These are phyloP conservation scores for Alloteropsis semialata DNA, from an alignment of 176 grass and related monocot genomes.

Conservation along the genomic window DNA sequence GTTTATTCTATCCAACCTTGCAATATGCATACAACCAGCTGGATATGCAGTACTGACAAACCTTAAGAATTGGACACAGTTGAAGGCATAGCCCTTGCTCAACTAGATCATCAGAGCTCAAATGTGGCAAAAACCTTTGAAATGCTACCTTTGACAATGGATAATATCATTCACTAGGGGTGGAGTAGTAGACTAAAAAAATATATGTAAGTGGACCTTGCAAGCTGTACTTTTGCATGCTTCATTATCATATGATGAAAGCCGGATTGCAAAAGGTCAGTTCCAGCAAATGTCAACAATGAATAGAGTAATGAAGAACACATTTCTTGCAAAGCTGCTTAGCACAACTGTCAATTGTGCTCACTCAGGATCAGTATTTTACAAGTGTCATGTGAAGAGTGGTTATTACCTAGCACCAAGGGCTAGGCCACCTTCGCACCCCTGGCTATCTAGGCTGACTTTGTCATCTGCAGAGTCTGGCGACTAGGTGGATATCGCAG, in stretches of 20 bases:
- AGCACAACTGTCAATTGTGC: background rate
- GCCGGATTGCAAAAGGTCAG: background rate
- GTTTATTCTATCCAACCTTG: background rate
- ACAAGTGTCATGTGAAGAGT: background rate
- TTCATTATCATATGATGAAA: background rate
- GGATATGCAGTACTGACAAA: background rate
- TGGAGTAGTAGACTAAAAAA: background rate
- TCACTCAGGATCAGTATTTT: too few relatives aligned
- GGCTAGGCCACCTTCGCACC: background rate
- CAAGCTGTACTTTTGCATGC: background rate
- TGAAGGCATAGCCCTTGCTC: background rate
- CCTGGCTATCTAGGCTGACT: background rate
- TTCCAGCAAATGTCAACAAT: background rate
- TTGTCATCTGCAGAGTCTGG: background rate
- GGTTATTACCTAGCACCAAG: background rate
- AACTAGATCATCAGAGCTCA: background rate
- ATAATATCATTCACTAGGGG: background rate
- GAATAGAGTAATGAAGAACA: background rate
- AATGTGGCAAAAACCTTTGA: background rate
- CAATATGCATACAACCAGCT: background rate
- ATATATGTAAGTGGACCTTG: background rate
- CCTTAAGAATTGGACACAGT: background rate
- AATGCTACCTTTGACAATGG: slow-evolving; percentile 11
- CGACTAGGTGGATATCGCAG: background rate
- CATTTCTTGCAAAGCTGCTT: slow-evolving; percentile 1